Base-by-base conservation (phyloP, 768 basidiomycete species). In the Suillus subaureus region DNA sequence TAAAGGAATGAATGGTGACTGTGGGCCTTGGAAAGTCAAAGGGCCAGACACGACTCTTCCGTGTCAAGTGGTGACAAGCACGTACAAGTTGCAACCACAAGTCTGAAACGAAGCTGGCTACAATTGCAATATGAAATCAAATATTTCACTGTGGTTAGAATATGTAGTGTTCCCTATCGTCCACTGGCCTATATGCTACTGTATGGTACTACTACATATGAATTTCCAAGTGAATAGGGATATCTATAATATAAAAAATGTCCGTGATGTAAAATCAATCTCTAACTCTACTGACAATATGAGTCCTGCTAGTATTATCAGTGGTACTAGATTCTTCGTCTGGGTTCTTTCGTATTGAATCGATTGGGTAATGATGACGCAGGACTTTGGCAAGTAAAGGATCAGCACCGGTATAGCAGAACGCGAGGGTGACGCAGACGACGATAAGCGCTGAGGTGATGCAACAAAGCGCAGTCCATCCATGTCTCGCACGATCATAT, bases 401-500 rank as follows among this genome's bases (percentile, higher is more conserved):
- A 28, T 78, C 72, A 28, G 79, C 81, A 5, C 89, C 89, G n/a
- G 81, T 83, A 67, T 76, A 88, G 45, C 77, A 79, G 55, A 83
- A 75, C 0, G 80, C 73, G 12, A 88, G 73, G 1, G 80, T 21
- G 45, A 82, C 54, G 69, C 81, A 70, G 21, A 82, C 37, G 16
- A 71, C 61, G 33, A 87, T 74, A 12, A 89, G 65, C 3, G 79
- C 82, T 3, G 80, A 75, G 15, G 81, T 79, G 16, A 90, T 71
- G 31, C 85, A 69, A 66, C 83, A 87, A 8, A 92, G 71, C 16
- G 81, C 85, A 57, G 82, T 76, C 90, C 91, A 92, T 8, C 91
- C 91, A 18, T 80, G 75, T 37, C 64, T 73, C 39, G 82, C 66
- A 71, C 83, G 83, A 66, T 85, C 84, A 68, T 89, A 91, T 31